Evolutionary conservation across 352 stramenopile species (phyloP), one percentile per base, ranked within the genome.

Genomic region (Phytophthora podocarpi): DNA sequence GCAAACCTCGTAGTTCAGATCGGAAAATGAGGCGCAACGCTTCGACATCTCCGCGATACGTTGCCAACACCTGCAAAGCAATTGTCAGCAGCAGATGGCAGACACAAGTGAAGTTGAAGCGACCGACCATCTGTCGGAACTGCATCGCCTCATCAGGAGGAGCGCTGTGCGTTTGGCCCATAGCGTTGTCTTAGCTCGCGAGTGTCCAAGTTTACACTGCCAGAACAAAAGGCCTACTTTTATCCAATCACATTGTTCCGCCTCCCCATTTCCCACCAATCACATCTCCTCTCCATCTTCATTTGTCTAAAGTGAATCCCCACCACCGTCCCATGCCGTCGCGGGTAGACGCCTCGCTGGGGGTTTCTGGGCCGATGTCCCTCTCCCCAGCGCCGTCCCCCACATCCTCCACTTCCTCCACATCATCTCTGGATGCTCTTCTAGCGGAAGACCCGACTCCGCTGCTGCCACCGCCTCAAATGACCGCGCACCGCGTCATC

Each of bases 91-190:
- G 23, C 10, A 18, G 30, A 36, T 26, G 18, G 36, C 6, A 30
- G 7, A 15, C 27, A 26, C 15, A 31, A 53, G 20, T 35, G n/a
- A 47, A 48, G 35, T 35, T 58, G 26, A 52, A 58, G 24, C 5
- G 30, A 13, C 64, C 51, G 56, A 82, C 64, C 76, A 87, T 85
- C 28, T 70, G 61, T 5, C 84, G 80, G 53, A 93, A 93, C 23
- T 71, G 74, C 37, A 73, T 49, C 34, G 81, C 79, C 26, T 89
- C 81, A 9, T 67, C 40, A 3, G 71, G 66, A 16, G 77, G 79
- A 30, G 79, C 81, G 26, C 77, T 87, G 35, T 85, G 79, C 8
- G 75, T 87, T 45, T 89, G 81, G 0, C 81, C 81, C 81, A 89
- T n/a, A n/a, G n/a, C n/a, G n/a, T n/a, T n/a, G n/a, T n/a, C n/a